Percentiles rank a stretch among this genome's conserved stretches.
Evolutionary conservation across 1,139 yeast species (phyloP).

Genomic region (Kodamaea plutei): DNA sequence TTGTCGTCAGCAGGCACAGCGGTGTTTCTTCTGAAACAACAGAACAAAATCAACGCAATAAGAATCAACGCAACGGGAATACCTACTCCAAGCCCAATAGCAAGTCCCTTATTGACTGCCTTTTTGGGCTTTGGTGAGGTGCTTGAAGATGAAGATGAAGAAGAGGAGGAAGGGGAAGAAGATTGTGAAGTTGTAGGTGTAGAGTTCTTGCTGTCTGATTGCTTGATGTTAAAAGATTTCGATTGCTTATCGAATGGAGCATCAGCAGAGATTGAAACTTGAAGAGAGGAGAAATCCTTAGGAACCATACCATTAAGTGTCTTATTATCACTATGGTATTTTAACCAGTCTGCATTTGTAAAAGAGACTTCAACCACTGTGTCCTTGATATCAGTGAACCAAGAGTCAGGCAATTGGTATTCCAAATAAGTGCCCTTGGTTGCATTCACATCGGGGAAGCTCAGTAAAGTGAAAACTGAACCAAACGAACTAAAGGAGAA

Average conservation of each 20-base stretch:
- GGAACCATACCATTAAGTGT: slow-evolving; percentile 75
- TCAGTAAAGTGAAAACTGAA: slow-evolving; percentile 50
- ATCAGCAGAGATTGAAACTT: slow-evolving; percentile 52
- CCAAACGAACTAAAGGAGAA: slow-evolving; percentile 47
- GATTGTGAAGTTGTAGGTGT: slow-evolving; percentile 14
- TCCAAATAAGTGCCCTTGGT: slow-evolving; percentile 57
- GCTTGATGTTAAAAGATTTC: slow-evolving; percentile 46
- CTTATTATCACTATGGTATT: slow-evolving; percentile 52
- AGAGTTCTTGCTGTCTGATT: slow-evolving; percentile 13
- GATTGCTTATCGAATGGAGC: slow-evolving; percentile 29
- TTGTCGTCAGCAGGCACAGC: slow-evolving; percentile 31
- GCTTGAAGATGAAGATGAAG: slow-evolving; percentile 20
- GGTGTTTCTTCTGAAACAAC: slow-evolving; percentile 51
- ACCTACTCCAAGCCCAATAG: slow-evolving; percentile 87
- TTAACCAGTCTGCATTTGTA: slow-evolving; percentile 54
- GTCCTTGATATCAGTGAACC: slow-evolving; percentile 49
- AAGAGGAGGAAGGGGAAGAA: slow-evolving; percentile 16
- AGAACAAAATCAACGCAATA: slow-evolving; percentile 47
- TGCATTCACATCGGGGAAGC: slow-evolving; percentile 59
- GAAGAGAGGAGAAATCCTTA: slow-evolving; percentile 43
- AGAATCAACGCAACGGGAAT: slow-evolving; percentile 58
- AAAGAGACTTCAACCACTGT: slow-evolving; percentile 49
- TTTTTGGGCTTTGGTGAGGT: slow-evolving; percentile 17
- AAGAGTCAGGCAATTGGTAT: slow-evolving; percentile 48
- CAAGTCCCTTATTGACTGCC: slow-evolving; percentile 46